A percentile compares a stretch with the other conserved stretches of the same genome.
phyloP scores from a whole-genome alignment of 2,329 filamentous ascomycete species.

The Balansia obtecta region DNA sequence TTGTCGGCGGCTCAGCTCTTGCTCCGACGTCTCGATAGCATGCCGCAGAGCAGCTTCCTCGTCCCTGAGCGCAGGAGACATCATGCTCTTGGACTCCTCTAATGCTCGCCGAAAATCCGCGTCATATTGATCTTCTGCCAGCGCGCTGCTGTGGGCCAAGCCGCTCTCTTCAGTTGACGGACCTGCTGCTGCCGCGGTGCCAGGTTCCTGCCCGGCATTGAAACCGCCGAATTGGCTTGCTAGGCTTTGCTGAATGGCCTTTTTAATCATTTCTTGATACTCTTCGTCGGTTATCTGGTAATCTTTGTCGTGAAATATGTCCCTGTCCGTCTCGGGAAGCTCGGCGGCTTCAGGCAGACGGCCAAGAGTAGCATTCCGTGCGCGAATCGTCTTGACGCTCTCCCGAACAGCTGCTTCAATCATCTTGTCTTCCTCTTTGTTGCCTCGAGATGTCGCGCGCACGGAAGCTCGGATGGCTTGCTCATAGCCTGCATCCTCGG shows the following conservation, averaged over 20 bases:
- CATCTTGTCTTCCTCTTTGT: slow-evolving; percentile 54
- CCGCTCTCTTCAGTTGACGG: neutral
- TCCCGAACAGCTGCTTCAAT: slow-evolving; percentile 65
- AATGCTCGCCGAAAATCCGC: slow-evolving; percentile 29
- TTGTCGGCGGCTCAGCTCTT: slow-evolving; percentile 28
- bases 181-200: slow-evolving; percentile 10
- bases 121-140: neutral
- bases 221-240: slow-evolving; percentile 8
- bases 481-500: slow-evolving; percentile 52
- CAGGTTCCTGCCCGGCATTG: slow-evolving; percentile 10
- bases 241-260: slow-evolving; percentile 42
- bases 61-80: neutral
- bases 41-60: slow-evolving; percentile 24
- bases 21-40: slow-evolving; percentile 32
- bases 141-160: neutral
- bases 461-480: slow-evolving; percentile 60
- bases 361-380: slow-evolving; percentile 15
- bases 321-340: slow-evolving; percentile 14
- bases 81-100: slow-evolving; percentile 21
- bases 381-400: slow-evolving; percentile 46
- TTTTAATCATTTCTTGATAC: slow-evolving; percentile 42
- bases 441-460: slow-evolving; percentile 54
- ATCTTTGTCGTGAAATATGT: slow-evolving; percentile 26
- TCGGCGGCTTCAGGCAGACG: slow-evolving; percentile 14
- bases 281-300: slow-evolving; percentile 43